Evolutionary conservation across 73 alveolate genomes (phyloP).

Genomic region (Urostyla sp.): DNA sequence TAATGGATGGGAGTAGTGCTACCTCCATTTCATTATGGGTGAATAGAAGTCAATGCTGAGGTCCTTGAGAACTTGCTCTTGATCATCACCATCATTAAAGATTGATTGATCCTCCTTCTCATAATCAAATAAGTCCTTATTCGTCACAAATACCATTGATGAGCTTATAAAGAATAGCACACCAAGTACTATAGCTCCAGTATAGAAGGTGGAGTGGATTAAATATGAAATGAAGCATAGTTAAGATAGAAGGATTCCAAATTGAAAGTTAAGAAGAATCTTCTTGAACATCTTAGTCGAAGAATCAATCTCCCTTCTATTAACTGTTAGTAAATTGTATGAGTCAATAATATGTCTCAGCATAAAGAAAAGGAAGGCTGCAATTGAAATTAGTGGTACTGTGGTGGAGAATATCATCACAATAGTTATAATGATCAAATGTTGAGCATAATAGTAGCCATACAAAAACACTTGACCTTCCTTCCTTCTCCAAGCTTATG

Average conservation of each 20-base stretch:
- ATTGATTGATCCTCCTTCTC: constrained; percentile 15
- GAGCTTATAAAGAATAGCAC: constrained; percentile 6
- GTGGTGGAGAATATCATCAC: constrained; percentile 84
- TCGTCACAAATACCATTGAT: constrained; percentile 10
- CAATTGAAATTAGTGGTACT: constrained; percentile 86
- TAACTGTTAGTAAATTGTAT: constrained; percentile 83
- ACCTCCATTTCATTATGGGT: constrained; percentile 50
- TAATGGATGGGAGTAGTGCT: constrained; percentile 50
- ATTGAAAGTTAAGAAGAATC: constrained; percentile 54
- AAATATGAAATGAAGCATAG: constrained; percentile 33
- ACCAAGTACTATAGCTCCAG: constrained; percentile 37
- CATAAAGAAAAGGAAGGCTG: constrained; percentile 84
- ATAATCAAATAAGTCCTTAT: constrained; percentile 25
- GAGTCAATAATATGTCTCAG: constrained; percentile 91
- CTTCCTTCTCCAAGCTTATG: constrained; percentile 85
- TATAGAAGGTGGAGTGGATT: not conserved
- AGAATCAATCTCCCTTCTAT: constrained; percentile 80
- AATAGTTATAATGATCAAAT: constrained; percentile 85
- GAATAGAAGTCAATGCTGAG: not conserved
- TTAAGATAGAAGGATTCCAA: constrained; percentile 22
- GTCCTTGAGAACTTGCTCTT: not conserved
- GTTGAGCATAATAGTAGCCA: constrained; percentile 96
- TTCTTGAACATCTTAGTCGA: constrained; percentile 53
- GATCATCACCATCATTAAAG: constrained; percentile 9
- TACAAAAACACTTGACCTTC: constrained; percentile 81